These are phyloP conservation scores for Rhododendron ovatum DNA, from an alignment of 148 eudicot genomes.

Conservation along the genomic window DNA sequence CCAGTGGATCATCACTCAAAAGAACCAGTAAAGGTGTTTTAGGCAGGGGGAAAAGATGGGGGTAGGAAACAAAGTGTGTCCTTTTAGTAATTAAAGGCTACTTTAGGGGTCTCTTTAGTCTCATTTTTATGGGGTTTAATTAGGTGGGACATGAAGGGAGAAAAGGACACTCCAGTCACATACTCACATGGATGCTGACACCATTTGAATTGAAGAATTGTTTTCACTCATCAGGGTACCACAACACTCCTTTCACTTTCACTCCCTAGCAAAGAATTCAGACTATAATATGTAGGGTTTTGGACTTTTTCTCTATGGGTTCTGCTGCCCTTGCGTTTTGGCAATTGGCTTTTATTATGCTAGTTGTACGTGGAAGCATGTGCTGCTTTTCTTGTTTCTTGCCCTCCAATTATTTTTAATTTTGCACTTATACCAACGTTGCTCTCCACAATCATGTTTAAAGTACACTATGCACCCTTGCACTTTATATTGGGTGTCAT, in stretches of 20 bases:
- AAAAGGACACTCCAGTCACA: conserved; percentile 28
- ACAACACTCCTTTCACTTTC: conserved; percentile 45
- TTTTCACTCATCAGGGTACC: conserved; percentile 7
- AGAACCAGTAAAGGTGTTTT: neutral
- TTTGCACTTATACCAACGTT: conserved; percentile 20
- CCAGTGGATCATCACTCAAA: conserved; percentile 6
- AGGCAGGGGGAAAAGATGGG: neutral
- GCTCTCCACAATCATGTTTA: neutral
- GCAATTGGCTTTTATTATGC: conserved; percentile 13
- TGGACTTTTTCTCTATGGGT: conserved; percentile 32
- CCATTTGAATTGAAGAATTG: conserved; percentile 22
- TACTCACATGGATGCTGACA: conserved; percentile 85
- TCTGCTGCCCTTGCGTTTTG: conserved; percentile 17
- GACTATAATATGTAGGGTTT: conserved; percentile 8
- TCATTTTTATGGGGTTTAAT: conserved; percentile 49
- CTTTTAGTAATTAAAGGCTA: conserved; percentile 30
- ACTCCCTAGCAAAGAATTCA: conserved; percentile 10
- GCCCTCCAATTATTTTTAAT: conserved; percentile 2
- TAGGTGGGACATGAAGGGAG: conserved; percentile 53
- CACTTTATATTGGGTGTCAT: neutral
- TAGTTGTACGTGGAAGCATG: conserved; percentile 10
- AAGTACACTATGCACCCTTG: neutral
- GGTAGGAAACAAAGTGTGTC: conserved; percentile 27
- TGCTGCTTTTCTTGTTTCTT: conserved; percentile 3
- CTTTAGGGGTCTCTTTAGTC: conserved; percentile 50